Conservation (phyloP, 2,329 filamentous ascomycete species). For the Venturia asperata region DNA sequence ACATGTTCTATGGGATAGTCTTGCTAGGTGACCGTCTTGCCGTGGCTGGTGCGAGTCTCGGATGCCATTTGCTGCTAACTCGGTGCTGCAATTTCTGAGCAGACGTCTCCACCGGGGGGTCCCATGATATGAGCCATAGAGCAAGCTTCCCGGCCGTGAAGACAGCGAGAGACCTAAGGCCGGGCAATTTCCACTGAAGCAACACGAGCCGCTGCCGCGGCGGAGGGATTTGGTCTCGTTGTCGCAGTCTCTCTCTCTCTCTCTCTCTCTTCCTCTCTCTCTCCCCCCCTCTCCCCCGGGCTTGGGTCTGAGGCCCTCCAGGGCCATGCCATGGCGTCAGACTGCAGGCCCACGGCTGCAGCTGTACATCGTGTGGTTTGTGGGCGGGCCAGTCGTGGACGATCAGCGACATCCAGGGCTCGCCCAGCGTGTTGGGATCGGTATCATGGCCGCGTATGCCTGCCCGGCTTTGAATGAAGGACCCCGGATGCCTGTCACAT, state of each 20-base stretch:
- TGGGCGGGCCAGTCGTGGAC: neutral
- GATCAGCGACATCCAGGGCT: neutral
- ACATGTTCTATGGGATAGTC: neutral
- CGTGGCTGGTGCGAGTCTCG: neutral
- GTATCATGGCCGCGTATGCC: neutral
- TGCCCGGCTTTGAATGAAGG: neutral
- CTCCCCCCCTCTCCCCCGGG: too few species aligned
- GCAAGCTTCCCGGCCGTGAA: neutral
- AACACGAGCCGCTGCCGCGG: neutral
- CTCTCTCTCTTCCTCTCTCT: too few species aligned
- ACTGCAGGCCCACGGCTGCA: neutral
- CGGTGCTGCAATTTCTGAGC: neutral
- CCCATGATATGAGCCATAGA: conserved; percentile 2
- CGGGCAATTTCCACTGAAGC: neutral
- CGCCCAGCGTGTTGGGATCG: neutral
- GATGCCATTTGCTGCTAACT: conserved; percentile 6
- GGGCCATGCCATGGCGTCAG: neutral
- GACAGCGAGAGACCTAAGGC: neutral
- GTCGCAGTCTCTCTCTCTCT: neutral
- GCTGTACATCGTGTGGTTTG: neutral
- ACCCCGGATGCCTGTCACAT: neutral
- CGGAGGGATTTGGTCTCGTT: neutral
- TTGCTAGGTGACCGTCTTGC: neutral
- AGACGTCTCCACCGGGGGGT: neutral
- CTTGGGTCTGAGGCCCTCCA: too few species aligned